phyloP scores from a whole-genome alignment of 2,329 filamentous ascomycete species.

The Alternaria angustiovoidea region DNA sequence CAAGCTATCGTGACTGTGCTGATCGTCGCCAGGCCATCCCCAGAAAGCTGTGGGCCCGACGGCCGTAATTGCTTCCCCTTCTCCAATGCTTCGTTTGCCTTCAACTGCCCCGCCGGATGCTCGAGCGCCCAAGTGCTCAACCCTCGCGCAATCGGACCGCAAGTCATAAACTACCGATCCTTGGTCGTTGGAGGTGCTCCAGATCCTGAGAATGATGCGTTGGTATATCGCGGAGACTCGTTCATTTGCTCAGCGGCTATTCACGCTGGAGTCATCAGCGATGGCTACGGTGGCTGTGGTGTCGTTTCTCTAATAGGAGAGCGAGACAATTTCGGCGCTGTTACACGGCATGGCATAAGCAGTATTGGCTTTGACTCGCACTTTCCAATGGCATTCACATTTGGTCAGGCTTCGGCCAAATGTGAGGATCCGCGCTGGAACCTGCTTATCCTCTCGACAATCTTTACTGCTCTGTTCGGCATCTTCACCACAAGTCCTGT shows the following conservation, averaged over 20 bases:
- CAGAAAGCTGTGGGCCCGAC: conserved; percentile 59
- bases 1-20: background rate
- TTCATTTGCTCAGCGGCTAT: conserved; percentile 50
- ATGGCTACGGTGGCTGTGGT: conserved; percentile 46
- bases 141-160: conserved; percentile 62
- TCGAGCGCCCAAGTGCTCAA: conserved; percentile 57
- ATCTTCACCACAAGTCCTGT: conserved; percentile 42
- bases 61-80: conserved; percentile 66
- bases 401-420: conserved; percentile 29
- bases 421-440: conserved; percentile 48
- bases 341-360: conserved; percentile 40
- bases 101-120: conserved; percentile 66
- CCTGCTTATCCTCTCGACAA: conserved; percentile 42
- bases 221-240: conserved; percentile 48
- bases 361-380: conserved; percentile 44
- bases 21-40: conserved; percentile 30
- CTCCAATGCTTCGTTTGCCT: conserved; percentile 59
- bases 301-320: conserved; percentile 39
- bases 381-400: conserved; percentile 47
- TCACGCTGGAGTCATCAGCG: conserved; percentile 42
- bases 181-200: conserved; percentile 71
- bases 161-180: conserved; percentile 69
- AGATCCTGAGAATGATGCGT: conserved; percentile 11
- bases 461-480: conserved; percentile 43
- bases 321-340: conserved; percentile 31